A percentile compares a stretch with the other conserved stretches of the same genome.
Conservation (phyloP, 2,329 filamentous ascomycete genomes). For the Harringtonia aguacate region DNA sequence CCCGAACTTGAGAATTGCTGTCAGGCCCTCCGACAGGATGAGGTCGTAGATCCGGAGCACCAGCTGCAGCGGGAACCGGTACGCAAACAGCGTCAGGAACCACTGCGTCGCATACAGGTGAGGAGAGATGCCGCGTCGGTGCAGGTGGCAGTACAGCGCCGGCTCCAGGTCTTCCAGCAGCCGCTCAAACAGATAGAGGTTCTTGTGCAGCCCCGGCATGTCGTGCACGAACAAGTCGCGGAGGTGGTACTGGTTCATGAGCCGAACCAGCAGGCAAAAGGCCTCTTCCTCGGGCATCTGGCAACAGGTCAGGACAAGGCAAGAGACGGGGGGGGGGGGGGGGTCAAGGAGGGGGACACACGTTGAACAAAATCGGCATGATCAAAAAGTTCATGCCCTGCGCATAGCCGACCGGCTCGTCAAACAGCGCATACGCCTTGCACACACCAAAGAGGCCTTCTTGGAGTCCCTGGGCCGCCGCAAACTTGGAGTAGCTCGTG, state of each 20-base stretch:
- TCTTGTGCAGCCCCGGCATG: conserved; percentile 91
- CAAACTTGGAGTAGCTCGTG: conserved; percentile 95
- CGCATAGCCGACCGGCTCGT: conserved; percentile 89
- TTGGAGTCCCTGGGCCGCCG: conserved; percentile 80
- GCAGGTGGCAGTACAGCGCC: conserved; percentile 87
- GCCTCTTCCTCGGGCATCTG: conserved; percentile 96
- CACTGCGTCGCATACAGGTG: conserved; percentile 97
- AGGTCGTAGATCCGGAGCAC: conserved; percentile 95
- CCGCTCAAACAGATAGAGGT: conserved; percentile 90
- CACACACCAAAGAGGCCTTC: conserved; percentile 92
- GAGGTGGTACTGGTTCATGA: conserved; percentile 95
- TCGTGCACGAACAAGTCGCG: conserved; percentile 90
- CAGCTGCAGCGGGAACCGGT: conserved; percentile 91
- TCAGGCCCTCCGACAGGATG: conserved; percentile 84
- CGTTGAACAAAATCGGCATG: conserved; percentile 93
- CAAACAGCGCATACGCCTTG: conserved; percentile 93
- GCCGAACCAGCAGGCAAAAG: conserved; percentile 79
- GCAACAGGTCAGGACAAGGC: neutral
- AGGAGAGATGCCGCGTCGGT: conserved; percentile 74
- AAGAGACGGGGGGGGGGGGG: neutral
- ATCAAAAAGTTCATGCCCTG: conserved; percentile 98
- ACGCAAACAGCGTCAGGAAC: conserved; percentile 98
- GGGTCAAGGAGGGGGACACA: conserved; percentile 41
- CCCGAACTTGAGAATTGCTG: conserved; percentile 88
- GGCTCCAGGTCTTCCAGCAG: conserved; percentile 90